Evolutionary conservation across 805 yeast genomes (phyloP), one percentile per base, ranked within the genome.

Genomic region (Saturnispora sanitii): DNA sequence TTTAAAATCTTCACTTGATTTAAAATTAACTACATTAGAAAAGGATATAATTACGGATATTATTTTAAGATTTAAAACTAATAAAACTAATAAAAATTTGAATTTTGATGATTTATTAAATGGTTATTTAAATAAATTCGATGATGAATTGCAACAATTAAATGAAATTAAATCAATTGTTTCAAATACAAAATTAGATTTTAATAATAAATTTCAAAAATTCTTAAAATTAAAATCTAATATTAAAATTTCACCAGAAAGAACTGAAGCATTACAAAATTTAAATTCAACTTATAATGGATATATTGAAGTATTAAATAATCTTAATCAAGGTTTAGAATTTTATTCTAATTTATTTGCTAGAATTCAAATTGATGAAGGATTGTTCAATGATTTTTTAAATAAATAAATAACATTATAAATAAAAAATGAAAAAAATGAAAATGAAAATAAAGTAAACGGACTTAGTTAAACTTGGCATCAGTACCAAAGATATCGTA

Each of bases 261-360:
- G 86, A 35, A 72, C 70, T 38, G 60, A 62, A 18, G 70, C 72
- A 1, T 56, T 82, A 33, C 76, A 73, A 40, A 60, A 57, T 1
- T 55, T 82, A 22, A 81, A 75, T 40, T 56, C 64, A 4, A 73
- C 70, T 1, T 72, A 66, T 46, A 56, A 63, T 30, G 68, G 72
- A 36, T 80, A 66, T 50, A 57, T 67, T 22, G 84, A 81, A 49
- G 66, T 84, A 2, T 57, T 69, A 15, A 62, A 67, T 4, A 81
- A 83, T 52, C 55, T 85, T 21, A 69, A 69, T 23, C 82, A 81
- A 49, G 96, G 95, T 0, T 51, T 73, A 0, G 68, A 69, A 40
- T 87, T 87, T 54, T 88, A 88, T 61, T 67, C 67, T 29, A 81
- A 78, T 40, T 72, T 84, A n/a, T n/a, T 29, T 4, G 44, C 28